Conservation (phyloP, 169 alveolate genomes). For the Babesia caballi region DNA sequence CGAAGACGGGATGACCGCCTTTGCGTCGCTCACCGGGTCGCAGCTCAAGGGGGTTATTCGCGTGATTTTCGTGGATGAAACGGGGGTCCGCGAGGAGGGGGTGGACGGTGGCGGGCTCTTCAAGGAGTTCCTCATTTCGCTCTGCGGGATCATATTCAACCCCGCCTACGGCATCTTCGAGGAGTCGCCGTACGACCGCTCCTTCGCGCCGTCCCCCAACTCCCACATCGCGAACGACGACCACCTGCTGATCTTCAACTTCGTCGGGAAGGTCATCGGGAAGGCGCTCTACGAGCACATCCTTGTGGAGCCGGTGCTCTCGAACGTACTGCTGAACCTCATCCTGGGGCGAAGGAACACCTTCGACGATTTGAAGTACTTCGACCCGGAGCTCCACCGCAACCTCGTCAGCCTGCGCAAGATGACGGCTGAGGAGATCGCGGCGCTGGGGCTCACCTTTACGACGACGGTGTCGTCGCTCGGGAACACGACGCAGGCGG, state of each 20-base stretch:
- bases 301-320: constrained; percentile 87
- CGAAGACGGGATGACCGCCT: constrained; percentile 73
- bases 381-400: constrained; percentile 67
- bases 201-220: constrained; percentile 70
- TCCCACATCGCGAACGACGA: constrained; percentile 64
- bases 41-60: constrained; percentile 75
- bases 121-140: constrained; percentile 90
- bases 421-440: constrained; percentile 55
- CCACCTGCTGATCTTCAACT: constrained; percentile 67
- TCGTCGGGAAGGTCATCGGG: constrained; percentile 85
- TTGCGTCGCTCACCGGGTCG: constrained; percentile 56
- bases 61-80: constrained; percentile 82
- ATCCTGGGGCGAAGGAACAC: constrained; percentile 81
- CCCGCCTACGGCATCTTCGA: constrained; percentile 84
- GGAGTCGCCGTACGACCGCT: constrained; percentile 61
- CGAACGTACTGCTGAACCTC: constrained; percentile 81
- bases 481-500: constrained; percentile 34
- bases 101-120: constrained; percentile 97
- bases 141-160: constrained; percentile 84
- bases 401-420: constrained; percentile 34
- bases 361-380: constrained; percentile 79
- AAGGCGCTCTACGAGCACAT: constrained; percentile 91
- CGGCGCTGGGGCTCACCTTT: constrained; percentile 44
- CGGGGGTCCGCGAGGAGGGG: constrained; percentile 90
- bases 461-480: constrained; percentile 33